Conservation (phyloP, 2,329 filamentous ascomycete species). For the Ascochyta clinopodiicola region DNA sequence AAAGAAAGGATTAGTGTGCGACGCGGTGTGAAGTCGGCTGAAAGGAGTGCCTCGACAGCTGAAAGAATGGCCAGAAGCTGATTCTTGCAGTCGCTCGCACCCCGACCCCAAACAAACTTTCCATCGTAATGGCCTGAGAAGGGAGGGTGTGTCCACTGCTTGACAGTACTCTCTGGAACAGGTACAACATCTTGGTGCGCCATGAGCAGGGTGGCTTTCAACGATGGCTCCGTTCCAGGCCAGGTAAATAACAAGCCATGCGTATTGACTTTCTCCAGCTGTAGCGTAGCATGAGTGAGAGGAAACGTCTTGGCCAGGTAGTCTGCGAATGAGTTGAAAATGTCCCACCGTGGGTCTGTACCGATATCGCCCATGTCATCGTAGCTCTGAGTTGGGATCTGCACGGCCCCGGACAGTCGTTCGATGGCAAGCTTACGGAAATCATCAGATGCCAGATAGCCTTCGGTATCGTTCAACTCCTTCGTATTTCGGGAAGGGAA, state of each 20-base stretch:
- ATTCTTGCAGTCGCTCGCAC: conserved; percentile 67
- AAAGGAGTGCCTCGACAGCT: conserved; percentile 63
- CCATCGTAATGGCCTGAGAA: conserved; percentile 65
- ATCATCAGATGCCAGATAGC: conserved; percentile 34
- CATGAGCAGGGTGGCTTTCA: conserved; percentile 66
- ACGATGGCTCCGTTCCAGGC: conserved; percentile 56
- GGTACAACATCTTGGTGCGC: conserved; percentile 72
- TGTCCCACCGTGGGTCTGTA: conserved; percentile 64
- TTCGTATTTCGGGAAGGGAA: conserved; percentile 31
- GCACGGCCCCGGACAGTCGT: conserved; percentile 56
- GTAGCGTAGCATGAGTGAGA: conserved; percentile 51
- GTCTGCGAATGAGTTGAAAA: conserved; percentile 61
- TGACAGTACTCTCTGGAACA: conserved; percentile 56
- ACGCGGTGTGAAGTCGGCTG: conserved; percentile 59
- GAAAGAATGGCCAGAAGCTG: conserved; percentile 63
- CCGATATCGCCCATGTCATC: conserved; percentile 63
- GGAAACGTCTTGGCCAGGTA: conserved; percentile 42
- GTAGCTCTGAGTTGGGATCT: conserved; percentile 62
- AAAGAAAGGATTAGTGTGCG: conserved; percentile 66
- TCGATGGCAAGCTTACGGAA: conserved; percentile 43
- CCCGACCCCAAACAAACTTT: conserved; percentile 66
- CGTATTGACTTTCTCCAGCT: conserved; percentile 63
- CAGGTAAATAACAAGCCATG: conserved; percentile 67
- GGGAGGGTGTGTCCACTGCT: conserved; percentile 66
- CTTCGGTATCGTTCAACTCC: conserved; percentile 38